These are phyloP conservation scores for Boletellus deceptivus DNA, from an alignment of 1,284 basidiomycete species.

Conservation along the genomic window DNA sequence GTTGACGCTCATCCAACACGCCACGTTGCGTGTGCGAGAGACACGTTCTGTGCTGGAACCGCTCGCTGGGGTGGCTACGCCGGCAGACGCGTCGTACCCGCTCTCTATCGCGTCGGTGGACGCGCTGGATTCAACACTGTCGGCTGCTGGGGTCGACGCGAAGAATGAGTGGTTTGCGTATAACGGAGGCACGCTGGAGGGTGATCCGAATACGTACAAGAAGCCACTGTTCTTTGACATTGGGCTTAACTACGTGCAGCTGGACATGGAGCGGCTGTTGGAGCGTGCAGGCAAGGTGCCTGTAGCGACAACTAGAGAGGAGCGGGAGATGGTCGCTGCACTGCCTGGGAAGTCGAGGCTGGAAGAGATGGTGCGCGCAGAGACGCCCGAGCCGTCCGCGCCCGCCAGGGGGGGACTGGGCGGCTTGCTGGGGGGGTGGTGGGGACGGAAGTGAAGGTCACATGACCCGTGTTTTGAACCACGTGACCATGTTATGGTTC, in stretches of 20 bases:
- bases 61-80: constrained; percentile 40
- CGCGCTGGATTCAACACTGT: constrained; percentile 49
- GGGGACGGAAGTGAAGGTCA: constrained; percentile 41
- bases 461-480: not conserved
- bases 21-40: constrained; percentile 69
- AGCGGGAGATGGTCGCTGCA: constrained; percentile 24
- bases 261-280: constrained; percentile 77
- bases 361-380: constrained; percentile 30
- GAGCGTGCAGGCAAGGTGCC: constrained; percentile 65
- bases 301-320: constrained; percentile 12
- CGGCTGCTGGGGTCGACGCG: constrained; percentile 49
- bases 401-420: constrained; percentile 40
- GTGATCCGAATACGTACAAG: constrained; percentile 52
- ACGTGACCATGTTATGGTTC: constrained; percentile 15
- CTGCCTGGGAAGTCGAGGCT: constrained; percentile 26
- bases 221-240: constrained; percentile 92
- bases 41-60: constrained; percentile 50
- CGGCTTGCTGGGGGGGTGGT: constrained; percentile 53
- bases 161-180: constrained; percentile 81
- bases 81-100: constrained; percentile 50
- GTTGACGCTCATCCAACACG: constrained; percentile 65
- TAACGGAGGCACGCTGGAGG: constrained; percentile 59
- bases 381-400: constrained; percentile 40
- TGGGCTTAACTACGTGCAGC: constrained; percentile 87
- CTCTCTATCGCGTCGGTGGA: constrained; percentile 47